These are phyloP conservation scores for Alternaria incomplexa DNA, from an alignment of 2,329 filamentous ascomycete species.

Conservation along the genomic window DNA sequence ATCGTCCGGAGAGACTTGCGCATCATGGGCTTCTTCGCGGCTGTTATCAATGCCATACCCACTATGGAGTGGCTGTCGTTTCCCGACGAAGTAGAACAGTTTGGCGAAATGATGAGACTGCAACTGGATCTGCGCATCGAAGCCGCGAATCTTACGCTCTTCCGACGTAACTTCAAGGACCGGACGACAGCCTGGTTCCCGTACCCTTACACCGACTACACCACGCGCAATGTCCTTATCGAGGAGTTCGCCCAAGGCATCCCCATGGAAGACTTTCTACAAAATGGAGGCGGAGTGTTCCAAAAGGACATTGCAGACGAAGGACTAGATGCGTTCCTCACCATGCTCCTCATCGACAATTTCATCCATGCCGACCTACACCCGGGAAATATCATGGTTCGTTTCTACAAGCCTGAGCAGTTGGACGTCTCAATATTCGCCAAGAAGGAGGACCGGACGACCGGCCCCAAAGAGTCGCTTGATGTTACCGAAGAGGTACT, in stretches of 20 bases:
- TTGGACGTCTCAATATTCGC: slow-evolving; percentile 67
- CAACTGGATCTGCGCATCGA: slow-evolving; percentile 96
- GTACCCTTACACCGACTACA: slow-evolving; percentile 90
- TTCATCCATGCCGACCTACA: slow-evolving; percentile 97
- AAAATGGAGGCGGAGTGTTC: slow-evolving; percentile 89
- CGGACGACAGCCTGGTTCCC: slow-evolving; percentile 96
- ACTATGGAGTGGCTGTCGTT: slow-evolving; percentile 98
- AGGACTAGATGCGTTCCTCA: slow-evolving; percentile 91
- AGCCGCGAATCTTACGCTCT: slow-evolving; percentile 84
- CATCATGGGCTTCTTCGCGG: slow-evolving; percentile 94
- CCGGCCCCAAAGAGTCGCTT: slow-evolving; percentile 56
- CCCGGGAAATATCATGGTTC: slow-evolving; percentile 98
- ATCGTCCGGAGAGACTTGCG: slow-evolving; percentile 87
- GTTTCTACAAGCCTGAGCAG: slow-evolving; percentile 86
- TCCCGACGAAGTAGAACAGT: slow-evolving; percentile 90
- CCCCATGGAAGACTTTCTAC: slow-evolving; percentile 85
- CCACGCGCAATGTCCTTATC: slow-evolving; percentile 87
- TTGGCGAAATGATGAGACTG: slow-evolving; percentile 98
- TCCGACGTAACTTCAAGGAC: slow-evolving; percentile 88
- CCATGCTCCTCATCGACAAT: slow-evolving; percentile 96
- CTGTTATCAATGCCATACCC: slow-evolving; percentile 81
- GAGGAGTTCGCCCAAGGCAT: slow-evolving; percentile 97
- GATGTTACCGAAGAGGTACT: slow-evolving; percentile 91
- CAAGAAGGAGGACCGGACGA: slow-evolving; percentile 41
- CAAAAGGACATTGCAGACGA: slow-evolving; percentile 94